Evolutionary conservation across 148 eudicot genomes (phyloP).

Genomic region (Linanthus parryae): DNA sequence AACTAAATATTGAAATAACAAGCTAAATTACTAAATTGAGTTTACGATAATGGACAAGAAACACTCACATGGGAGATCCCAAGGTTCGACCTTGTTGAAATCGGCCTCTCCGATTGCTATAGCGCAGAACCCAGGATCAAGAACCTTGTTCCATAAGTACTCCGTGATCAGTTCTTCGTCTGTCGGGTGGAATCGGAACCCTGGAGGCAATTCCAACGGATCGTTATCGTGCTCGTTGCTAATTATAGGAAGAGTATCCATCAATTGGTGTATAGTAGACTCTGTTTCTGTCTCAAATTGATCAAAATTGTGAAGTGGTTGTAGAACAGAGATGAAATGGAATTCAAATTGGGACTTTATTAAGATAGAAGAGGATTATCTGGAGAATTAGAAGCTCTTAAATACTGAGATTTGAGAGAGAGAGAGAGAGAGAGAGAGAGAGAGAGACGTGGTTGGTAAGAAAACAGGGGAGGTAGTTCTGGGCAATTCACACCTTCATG

Average conservation of each 20-base stretch:
- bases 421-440: constrained; percentile 6
- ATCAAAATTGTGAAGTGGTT: not conserved
- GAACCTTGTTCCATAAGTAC: constrained; percentile 6
- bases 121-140: constrained; percentile 5
- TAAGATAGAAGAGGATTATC: not conserved
- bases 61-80: constrained; percentile 11
- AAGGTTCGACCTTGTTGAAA: constrained; percentile 10
- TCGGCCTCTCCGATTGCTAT: constrained; percentile 8
- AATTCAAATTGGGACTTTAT: not conserved
- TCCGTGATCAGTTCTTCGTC: constrained; percentile 8
- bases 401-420: not conserved
- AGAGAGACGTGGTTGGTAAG: constrained; percentile 6
- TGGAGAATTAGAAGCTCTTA: not conserved
- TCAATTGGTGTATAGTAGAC: too few species aligned
- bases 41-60: too few species aligned
- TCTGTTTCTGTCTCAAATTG: too few species aligned
- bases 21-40: too few species aligned
- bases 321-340: not conserved
- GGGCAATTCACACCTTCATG: not conserved
- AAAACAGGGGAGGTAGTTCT: not conserved
- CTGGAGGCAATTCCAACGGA: constrained; percentile 9
- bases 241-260: not conserved
- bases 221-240: not conserved
- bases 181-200: constrained; percentile 10
- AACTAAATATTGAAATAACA: too few species aligned